These are phyloP conservation scores for Neurospora sp. DNA, from an alignment of 495 filamentous ascomycete genomes.

Conservation along the genomic window DNA sequence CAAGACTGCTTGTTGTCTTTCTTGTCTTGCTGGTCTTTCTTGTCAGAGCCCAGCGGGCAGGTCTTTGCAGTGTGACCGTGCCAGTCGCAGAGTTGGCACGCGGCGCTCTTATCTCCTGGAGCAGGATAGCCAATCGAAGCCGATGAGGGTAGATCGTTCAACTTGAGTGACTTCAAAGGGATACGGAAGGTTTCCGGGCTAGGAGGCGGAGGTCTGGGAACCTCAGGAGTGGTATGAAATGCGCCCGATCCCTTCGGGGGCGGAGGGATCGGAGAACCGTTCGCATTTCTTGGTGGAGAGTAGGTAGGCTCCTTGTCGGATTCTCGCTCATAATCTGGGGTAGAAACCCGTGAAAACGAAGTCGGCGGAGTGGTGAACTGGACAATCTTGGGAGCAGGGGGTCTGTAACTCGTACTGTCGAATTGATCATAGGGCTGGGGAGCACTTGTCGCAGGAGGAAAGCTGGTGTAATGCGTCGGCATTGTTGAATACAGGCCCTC, in stretches of 20 bases:
- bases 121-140: background rate
- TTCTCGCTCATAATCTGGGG: background rate
- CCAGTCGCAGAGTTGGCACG: background rate
- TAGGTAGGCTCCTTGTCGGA: background rate
- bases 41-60: background rate
- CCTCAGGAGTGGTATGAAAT: background rate
- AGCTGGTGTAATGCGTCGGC: background rate
- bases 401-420: background rate
- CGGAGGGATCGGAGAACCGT: background rate
- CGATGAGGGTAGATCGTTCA: background rate
- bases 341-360: background rate
- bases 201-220: background rate
- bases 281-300: background rate
- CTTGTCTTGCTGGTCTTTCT: background rate
- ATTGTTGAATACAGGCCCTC: background rate
- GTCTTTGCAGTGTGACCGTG: background rate
- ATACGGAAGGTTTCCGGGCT: background rate
- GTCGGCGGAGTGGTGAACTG: background rate
- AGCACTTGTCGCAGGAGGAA: background rate
- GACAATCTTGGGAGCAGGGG: background rate
- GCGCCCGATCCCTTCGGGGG: background rate
- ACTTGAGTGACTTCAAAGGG: background rate
- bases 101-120: background rate
- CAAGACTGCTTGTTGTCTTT: background rate
- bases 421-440: background rate